Evolutionary conservation across 805 yeast genomes (phyloP), one percentile per base, ranked within the genome.

Genomic region (Saccharomycopsis lassenensis): DNA sequence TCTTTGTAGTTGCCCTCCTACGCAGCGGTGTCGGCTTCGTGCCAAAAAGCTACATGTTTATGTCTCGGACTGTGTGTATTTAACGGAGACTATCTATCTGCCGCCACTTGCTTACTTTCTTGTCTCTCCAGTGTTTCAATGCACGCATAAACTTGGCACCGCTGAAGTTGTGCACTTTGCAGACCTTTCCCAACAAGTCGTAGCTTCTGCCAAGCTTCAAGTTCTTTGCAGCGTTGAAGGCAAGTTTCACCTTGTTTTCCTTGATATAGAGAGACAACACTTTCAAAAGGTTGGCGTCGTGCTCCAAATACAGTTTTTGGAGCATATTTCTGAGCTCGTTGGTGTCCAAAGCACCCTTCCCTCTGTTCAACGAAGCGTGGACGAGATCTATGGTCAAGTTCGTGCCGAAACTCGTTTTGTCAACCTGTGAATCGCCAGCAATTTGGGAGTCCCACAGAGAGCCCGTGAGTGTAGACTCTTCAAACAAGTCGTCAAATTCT

Each of bases 211-310:
- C 24, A 14, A 42, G 29, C 26, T 25, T 16, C 33, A 42, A 35
- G 8, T 12, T 19, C 19, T 42, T 42, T 11, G 24, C 35, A 19
- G 27, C 31, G 7, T 19, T 29, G 29, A 42, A 42, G 8, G 35
- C 43, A 12, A 42, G 26, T 22, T 30, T 39, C 18, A 25, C 24
- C 16, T 33, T 42, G 7, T 27, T 16, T 15, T 16, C 15, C 15
- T 12, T 19, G 5, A 42, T 10, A 5, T 39, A 35, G 10, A 33
- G 30, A 27, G 35, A 15, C 15, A 42, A 35, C n/a, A 39, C 10
- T n/a, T 29, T 35, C 18, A 42, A 10, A 15, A 39, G 8, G 16
- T 34, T 42, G 6, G 28, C 12, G 24, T 42, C 46, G 21, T 39
- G 39, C 16, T 36, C 16, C 8, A 39, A 24, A 7, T 25, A 15